Conservation (phyloP, 2,329 filamentous ascomycete genomes). For the Aspergillus melleus region DNA sequence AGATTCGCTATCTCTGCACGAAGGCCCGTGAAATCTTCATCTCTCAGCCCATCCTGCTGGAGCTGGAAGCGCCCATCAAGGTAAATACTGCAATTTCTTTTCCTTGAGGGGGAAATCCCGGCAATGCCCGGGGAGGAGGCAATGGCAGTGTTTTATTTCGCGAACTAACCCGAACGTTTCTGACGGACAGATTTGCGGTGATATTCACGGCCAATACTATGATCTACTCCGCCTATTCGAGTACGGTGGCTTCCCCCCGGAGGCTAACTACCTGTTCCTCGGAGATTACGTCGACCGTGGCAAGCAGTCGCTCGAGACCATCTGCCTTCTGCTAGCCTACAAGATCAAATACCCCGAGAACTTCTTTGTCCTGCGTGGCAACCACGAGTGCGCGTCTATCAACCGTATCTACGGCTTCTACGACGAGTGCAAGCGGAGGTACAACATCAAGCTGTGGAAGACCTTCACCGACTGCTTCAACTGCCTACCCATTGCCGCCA, state of each 20-base stretch:
- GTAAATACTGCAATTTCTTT: slow-evolving; percentile 51
- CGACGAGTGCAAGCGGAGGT: slow-evolving; percentile 98
- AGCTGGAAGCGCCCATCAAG: slow-evolving; percentile 99
- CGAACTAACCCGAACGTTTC: slow-evolving; percentile 15
- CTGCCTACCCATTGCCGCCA: slow-evolving; percentile 94
- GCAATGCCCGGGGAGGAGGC: background rate
- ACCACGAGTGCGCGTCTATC: slow-evolving; percentile 98
- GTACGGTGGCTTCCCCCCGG: slow-evolving; percentile 95
- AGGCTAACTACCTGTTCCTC: slow-evolving; percentile 99
- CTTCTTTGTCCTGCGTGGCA: slow-evolving; percentile 97
- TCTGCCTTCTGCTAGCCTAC: slow-evolving; percentile 93
- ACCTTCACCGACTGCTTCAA: slow-evolving; percentile 99
- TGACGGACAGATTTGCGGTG: slow-evolving; percentile 85
- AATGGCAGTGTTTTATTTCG: background rate
- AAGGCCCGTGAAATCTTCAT: slow-evolving; percentile 99
- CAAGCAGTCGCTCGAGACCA: slow-evolving; percentile 98
- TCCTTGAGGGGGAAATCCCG: background rate
- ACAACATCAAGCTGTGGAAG: slow-evolving; percentile 99
- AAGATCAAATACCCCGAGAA: slow-evolving; percentile 99
- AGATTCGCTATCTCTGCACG: slow-evolving; percentile 96
- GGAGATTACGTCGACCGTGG: slow-evolving; percentile 98
- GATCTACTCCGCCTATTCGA: slow-evolving; percentile 96
- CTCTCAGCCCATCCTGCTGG: slow-evolving; percentile 94
- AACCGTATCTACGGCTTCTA: slow-evolving; percentile 99
- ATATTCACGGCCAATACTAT: slow-evolving; percentile 99